phyloP scores from a whole-genome alignment of 2,329 filamentous ascomycete species.

The Reticulascus tulasneorum region DNA sequence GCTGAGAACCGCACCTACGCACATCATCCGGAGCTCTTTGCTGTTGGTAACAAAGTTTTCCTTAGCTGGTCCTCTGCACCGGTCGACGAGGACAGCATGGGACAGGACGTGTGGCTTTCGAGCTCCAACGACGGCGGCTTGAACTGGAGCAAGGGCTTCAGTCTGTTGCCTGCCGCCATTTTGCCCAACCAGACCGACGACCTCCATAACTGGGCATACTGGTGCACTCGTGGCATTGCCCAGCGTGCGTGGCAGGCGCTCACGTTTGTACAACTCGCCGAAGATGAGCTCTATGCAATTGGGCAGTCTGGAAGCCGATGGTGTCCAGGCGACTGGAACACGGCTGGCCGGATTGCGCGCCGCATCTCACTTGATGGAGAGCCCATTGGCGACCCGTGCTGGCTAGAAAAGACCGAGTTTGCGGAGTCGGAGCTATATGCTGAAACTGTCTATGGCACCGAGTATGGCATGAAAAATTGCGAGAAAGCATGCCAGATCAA shows the following conservation, averaged over 20 bases:
- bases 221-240: constrained; percentile 17
- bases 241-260: constrained; percentile 17
- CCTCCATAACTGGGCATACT: constrained; percentile 17
- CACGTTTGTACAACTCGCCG: constrained; percentile 8
- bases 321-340: constrained; percentile 11
- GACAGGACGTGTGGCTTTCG: constrained; percentile 20
- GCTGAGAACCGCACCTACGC: constrained; percentile 18
- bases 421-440: constrained; percentile 12
- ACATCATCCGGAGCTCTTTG: constrained; percentile 20
- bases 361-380: constrained; percentile 12
- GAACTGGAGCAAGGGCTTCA: constrained; percentile 14
- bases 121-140: constrained; percentile 16
- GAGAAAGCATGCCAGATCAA: constrained; percentile 14
- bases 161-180: constrained; percentile 18
- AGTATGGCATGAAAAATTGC: constrained; percentile 18
- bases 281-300: constrained; percentile 15
- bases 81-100: constrained; percentile 22
- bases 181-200: constrained; percentile 21
- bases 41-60: constrained; percentile 13
- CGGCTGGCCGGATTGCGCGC: constrained; percentile 15
- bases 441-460: constrained; percentile 17
- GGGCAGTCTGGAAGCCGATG: constrained; percentile 14
- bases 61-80: constrained; percentile 18
- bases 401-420: constrained; percentile 17
- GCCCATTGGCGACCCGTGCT: constrained; percentile 16